A percentile compares a stretch with the other conserved stretches of the same genome.
These are phyloP conservation scores for Myriosclerotinia curreyana DNA, from an alignment of 2,329 filamentous ascomycete species.

Conservation along the genomic window DNA sequence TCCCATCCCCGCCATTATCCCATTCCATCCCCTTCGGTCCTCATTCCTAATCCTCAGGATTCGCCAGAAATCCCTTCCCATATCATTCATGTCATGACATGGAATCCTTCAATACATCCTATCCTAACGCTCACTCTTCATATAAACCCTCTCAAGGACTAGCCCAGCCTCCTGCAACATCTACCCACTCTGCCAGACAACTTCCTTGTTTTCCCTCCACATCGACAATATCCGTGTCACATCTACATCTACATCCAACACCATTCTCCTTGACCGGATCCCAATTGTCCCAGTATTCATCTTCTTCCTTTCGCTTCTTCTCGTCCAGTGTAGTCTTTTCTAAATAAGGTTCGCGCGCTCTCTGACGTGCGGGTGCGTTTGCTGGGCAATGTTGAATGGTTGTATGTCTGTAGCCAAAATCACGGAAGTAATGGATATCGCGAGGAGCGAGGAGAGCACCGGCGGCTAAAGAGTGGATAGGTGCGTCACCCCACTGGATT, in stretches of 20 bases:
- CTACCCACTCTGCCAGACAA: slow-evolving; percentile 93
- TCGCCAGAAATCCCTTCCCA: not conserved
- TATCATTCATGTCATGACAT: slow-evolving; percentile 9
- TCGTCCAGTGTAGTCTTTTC: slow-evolving; percentile 79
- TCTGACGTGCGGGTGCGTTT: slow-evolving; percentile 85
- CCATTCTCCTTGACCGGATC: slow-evolving; percentile 92
- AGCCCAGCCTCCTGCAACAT: slow-evolving; percentile 92
- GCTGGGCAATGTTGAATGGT: slow-evolving; percentile 98
- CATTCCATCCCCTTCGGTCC: slow-evolving; percentile 1
- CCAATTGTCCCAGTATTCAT: slow-evolving; percentile 90
- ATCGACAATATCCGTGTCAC: slow-evolving; percentile 95
- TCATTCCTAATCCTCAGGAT: not conserved
- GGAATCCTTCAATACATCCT: slow-evolving; percentile 1
- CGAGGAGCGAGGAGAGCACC: slow-evolving; percentile 76
- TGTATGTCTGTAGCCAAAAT: slow-evolving; percentile 96
- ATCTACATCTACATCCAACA: slow-evolving; percentile 92
- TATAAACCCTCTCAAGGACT: slow-evolving; percentile 36
- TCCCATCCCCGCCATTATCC: slow-evolving; percentile 1
- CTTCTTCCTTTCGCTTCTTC: slow-evolving; percentile 83
- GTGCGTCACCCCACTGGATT: slow-evolving; percentile 89
- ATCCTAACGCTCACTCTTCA: slow-evolving; percentile 13
- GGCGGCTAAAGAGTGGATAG: slow-evolving; percentile 94
- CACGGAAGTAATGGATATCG: slow-evolving; percentile 98
- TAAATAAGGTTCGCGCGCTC: slow-evolving; percentile 74
- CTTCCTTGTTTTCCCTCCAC: slow-evolving; percentile 97